These are phyloP conservation scores for Beauveria sp. DNA, from an alignment of 2,329 filamentous ascomycete genomes.

Conservation along the genomic window DNA sequence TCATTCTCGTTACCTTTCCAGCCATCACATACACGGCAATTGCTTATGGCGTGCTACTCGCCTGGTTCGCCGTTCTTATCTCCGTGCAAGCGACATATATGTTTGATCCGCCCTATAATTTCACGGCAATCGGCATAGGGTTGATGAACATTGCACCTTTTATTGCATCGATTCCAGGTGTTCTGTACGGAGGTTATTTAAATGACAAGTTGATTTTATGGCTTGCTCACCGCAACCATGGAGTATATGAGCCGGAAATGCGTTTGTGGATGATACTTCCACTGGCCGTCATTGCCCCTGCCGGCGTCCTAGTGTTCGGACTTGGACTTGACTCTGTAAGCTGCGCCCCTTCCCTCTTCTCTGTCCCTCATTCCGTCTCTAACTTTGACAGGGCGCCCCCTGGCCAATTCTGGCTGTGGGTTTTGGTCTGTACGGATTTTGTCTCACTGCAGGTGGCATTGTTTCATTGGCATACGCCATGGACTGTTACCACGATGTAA, in stretches of 20 bases:
- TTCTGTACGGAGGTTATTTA: slow-evolving; percentile 28
- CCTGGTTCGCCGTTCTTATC: slow-evolving; percentile 25
- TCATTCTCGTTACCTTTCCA: slow-evolving; percentile 17
- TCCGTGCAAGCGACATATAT: slow-evolving; percentile 17
- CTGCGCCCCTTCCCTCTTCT: neutral
- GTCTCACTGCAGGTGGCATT: slow-evolving; percentile 27
- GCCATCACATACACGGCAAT: slow-evolving; percentile 31
- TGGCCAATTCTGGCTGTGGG: slow-evolving; percentile 30
- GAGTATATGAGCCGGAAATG: slow-evolving; percentile 36
- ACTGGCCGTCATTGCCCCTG: slow-evolving; percentile 22
- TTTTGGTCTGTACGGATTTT: slow-evolving; percentile 29
- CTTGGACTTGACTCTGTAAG: slow-evolving; percentile 24
- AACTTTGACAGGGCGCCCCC: slow-evolving; percentile 23
- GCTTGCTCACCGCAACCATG: slow-evolving; percentile 28
- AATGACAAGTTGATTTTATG: slow-evolving; percentile 30
- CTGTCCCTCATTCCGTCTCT: neutral
- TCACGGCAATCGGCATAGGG: slow-evolving; percentile 18
- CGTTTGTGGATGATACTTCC: slow-evolving; percentile 24
- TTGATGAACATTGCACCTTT: slow-evolving; percentile 23
- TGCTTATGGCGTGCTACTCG: slow-evolving; percentile 31
- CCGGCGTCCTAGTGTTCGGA: slow-evolving; percentile 30
- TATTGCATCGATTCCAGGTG: slow-evolving; percentile 30
- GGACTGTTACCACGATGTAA: slow-evolving; percentile 29
- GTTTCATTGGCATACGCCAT: slow-evolving; percentile 26
- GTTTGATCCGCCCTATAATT: slow-evolving; percentile 24